Evolutionary conservation across 1,284 basidiomycete genomes (phyloP), one percentile per base, ranked within the genome.

Genomic region (Hemileia vastatrix): DNA sequence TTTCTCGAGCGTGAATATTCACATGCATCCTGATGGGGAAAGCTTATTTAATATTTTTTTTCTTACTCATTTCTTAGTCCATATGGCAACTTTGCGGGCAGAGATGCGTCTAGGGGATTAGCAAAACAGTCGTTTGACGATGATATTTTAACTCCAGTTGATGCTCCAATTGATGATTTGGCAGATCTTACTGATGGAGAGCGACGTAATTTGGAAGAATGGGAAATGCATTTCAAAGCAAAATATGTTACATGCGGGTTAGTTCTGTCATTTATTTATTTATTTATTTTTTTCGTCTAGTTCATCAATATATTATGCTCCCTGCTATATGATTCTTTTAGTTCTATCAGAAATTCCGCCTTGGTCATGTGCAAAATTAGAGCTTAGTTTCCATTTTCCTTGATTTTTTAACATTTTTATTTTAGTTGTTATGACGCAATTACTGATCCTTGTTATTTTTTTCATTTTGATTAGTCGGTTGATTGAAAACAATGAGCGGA

Each of bases 101-200:
- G 72, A 19, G 72, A 73, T 64, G 72, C 71, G n/a, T 70, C 70
- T 33, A 65, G 72, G 33, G 72, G 72, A 0, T 59, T 73, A 21
- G 70, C 72, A 0, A 70, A 71, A 49, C 70, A 72, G 48, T 65
- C 63, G 0, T 72, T 73, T 53, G 71, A 70, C n/a, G 27, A 57
- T 23, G 67, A 68, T 48, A 70, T 74, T 66, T 65, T 74, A 15
- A 68, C 71, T 1, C 66, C 70, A 3, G 21, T 71, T 5, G 71
- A 70, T 48, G 53, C 56, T 13, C 67, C 65, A 13, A 72, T 74
- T 57, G 69, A 73, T 58, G 40, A 56, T 19, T 64, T 74, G 44
- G 55, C 64, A 3, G 70, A 73, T 53, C 57, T 74, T 8, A 64
- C 63, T 2, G 43, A 67, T 15, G 31, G 57, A 24, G 71, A 74